Base-by-base conservation (phyloP, 2,329 filamentous ascomycete species). In the Colletotrichum tropicale region DNA sequence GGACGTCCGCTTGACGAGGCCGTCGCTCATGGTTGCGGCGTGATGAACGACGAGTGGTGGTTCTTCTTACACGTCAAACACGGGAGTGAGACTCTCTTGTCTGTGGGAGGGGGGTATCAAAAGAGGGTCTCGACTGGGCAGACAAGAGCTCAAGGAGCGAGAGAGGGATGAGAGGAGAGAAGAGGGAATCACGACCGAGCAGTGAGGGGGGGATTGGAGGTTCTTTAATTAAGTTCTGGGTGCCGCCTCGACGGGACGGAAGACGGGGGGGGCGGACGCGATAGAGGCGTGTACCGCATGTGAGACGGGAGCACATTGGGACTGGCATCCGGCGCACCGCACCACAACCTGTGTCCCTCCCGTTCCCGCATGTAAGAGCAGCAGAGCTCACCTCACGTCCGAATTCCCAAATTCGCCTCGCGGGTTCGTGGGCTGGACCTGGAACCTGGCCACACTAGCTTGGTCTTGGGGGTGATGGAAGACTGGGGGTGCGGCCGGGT, bases 1-100 rank as follows among this genome's bases (percentile, higher is more conserved):
- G 77, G 80, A 71, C 75, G 81, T 78, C 78, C 82, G 81, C 70
- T 81, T 81, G 60, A 81, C 77, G 66, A 81, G 77, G 70, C 79
- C 77, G 64, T 76, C 56, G 62, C 77, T 82, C 81, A 74, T 74
- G 52, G 36, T 71, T 70, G 71, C 66, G 64, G 38, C 55, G 66
- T 56, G 36, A 8, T 9, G n/a, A 6, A 52, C n/a, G 26, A 66
- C 28, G 15, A 55, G 34, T 66, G 34, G 28, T 64, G 34, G 65
- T 55, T 26, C 15, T 43, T 32, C 15, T 43, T 48, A 24, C 26
- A 28, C 21, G 56, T 56, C 60, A 62, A 32, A 68, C 64, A 75
- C 69, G 21, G 30, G 28, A 28, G 9, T 48, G 70, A 69, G 43
- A 28, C 34, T 61, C 72, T 71, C 36, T 52, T 43, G 28, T 66